These are phyloP conservation scores for Erodium trifolium DNA, from an alignment of 441 rosid species.

Conservation along the genomic window DNA sequence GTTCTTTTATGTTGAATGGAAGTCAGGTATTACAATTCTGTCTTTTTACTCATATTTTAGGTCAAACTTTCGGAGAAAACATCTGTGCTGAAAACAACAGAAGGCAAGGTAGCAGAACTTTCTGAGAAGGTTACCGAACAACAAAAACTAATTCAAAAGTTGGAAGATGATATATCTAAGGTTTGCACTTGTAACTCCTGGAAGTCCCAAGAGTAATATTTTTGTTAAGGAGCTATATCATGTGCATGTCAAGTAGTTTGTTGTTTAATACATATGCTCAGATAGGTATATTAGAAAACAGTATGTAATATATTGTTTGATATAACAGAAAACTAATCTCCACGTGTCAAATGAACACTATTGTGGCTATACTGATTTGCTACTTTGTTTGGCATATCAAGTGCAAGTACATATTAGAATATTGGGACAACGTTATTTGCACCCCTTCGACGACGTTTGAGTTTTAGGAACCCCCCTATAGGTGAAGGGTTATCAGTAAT, in stretches of 20 bases:
- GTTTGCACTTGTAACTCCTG: conserved; percentile 34
- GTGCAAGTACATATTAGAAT: conserved; percentile 1
- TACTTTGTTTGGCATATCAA: not conserved
- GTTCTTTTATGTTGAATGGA: not conserved
- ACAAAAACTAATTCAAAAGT: conserved; percentile 78
- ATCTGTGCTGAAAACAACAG: conserved; percentile 71
- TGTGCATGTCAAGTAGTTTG: not conserved
- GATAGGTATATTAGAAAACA: not conserved
- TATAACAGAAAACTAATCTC: not conserved
- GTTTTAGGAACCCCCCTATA: not conserved
- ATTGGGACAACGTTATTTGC: not conserved
- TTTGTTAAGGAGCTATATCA: not conserved
- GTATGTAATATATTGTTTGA: not conserved
- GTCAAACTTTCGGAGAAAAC: conserved; percentile 79
- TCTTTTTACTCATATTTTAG: conserved; percentile 34
- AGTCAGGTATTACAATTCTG: conserved; percentile 7
- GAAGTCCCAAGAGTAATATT: conserved; percentile 7
- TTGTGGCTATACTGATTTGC: conserved; percentile 2
- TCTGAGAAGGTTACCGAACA: conserved; percentile 68
- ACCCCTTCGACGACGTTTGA: not conserved
- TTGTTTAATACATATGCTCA: not conserved
- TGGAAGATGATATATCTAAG: conserved; percentile 97
- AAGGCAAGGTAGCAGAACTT: conserved; percentile 65
- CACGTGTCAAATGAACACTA: not conserved
- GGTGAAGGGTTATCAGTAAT: too few species aligned